These are phyloP conservation scores for Russula olivacea DNA, from an alignment of 768 basidiomycete genomes.

Conservation along the genomic window DNA sequence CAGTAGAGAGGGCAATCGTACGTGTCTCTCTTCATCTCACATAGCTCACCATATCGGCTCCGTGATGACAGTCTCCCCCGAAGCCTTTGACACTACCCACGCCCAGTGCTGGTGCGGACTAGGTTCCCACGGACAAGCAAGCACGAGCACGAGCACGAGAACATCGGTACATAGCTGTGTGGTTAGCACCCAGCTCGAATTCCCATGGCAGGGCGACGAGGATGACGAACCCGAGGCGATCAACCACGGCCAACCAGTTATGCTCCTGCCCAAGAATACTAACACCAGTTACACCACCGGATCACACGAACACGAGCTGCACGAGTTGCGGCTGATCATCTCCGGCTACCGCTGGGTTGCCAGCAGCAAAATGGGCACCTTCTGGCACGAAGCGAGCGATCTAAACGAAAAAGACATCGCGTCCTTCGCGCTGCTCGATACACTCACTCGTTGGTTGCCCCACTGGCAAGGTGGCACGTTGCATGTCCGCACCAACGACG, in stretches of 20 bases:
- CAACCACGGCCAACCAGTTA: neutral
- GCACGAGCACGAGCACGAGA: neutral
- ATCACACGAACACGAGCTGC: neutral
- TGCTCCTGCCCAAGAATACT: neutral
- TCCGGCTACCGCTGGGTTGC: neutral
- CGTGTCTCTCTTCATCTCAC: neutral
- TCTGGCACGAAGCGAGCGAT: neutral
- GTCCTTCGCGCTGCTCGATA: constrained; percentile 7
- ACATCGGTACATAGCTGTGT: neutral
- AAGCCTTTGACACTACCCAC: neutral
- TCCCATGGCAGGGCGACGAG: neutral
- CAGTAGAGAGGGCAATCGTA: neutral
- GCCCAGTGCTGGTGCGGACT: neutral
- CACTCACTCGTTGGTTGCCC: constrained; percentile 9
- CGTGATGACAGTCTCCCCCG: neutral
- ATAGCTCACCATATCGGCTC: neutral
- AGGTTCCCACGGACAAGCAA: neutral
- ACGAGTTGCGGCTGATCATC: constrained; percentile 1
- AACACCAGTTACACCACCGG: neutral
- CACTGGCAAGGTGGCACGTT: neutral
- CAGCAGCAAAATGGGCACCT: neutral
- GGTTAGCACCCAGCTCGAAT: neutral
- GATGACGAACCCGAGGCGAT: constrained; percentile 1
- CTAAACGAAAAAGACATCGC: neutral
- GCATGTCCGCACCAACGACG: neutral